phyloP scores from a whole-genome alignment of 495 filamentous ascomycete species.

The Hyaloscypha bicolor region DNA sequence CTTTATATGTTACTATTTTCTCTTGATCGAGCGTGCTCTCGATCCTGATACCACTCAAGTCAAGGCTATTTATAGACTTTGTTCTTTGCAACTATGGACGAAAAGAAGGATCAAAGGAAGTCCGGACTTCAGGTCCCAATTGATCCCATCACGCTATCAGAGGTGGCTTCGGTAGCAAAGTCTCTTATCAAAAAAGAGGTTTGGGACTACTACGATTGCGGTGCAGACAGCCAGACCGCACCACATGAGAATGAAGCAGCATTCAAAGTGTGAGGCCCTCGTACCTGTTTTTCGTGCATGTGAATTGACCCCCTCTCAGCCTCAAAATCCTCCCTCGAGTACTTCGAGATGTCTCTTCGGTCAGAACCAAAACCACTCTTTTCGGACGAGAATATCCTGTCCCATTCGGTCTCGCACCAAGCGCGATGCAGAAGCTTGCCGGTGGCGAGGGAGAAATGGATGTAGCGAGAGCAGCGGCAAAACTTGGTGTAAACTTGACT shows the following conservation, averaged over 20 bases:
- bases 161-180: not conserved
- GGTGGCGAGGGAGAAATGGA: constrained; percentile 7
- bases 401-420: constrained; percentile 5
- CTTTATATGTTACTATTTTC: too few species aligned
- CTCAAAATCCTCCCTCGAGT: not conserved
- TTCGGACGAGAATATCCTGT: not conserved
- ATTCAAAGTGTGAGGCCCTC: not conserved
- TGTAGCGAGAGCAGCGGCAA: not conserved
- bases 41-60: too few species aligned
- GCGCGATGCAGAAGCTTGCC: constrained; percentile 8
- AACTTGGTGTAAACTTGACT: constrained; percentile 2
- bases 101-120: not conserved
- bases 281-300: not conserved
- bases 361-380: not conserved
- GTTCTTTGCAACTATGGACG: not conserved
- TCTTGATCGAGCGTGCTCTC: too few species aligned
- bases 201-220: not conserved
- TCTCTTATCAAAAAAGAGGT: not conserved
- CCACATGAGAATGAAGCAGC: not conserved
- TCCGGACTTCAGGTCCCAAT: not conserved
- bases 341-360: not conserved
- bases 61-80: too few species aligned
- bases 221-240: not conserved
- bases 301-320: not conserved
- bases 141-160: not conserved